These are phyloP conservation scores for Auriscalpium microsporum DNA, from an alignment of 768 basidiomycete genomes.

Conservation along the genomic window DNA sequence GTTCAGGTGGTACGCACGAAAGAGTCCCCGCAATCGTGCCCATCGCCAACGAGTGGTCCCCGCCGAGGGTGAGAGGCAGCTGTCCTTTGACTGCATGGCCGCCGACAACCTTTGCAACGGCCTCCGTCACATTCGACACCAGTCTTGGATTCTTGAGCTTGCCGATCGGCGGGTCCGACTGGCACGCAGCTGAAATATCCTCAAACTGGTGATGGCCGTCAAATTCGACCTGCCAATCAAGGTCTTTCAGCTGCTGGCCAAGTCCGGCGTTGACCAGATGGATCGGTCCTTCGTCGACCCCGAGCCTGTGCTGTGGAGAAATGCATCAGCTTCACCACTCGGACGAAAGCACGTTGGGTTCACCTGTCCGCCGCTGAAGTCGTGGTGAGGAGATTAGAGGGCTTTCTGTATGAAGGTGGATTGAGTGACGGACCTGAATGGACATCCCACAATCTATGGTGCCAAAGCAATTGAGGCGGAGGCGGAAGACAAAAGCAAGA, in stretches of 20 bases:
- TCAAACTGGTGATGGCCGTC: conserved; percentile 88
- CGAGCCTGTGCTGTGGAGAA: conserved; percentile 50
- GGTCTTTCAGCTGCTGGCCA: conserved; percentile 57
- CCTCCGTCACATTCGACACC: conserved; percentile 75
- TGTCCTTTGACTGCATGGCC: conserved; percentile 68
- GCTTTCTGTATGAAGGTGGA: background rate
- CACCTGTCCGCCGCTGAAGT: conserved; percentile 57
- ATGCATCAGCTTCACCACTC: background rate
- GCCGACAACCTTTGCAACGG: conserved; percentile 71
- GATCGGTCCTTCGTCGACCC: conserved; percentile 85
- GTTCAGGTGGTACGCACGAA: conserved; percentile 34
- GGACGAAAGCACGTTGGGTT: conserved; percentile 16
- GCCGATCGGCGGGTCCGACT: conserved; percentile 73
- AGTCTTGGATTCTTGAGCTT: conserved; percentile 85
- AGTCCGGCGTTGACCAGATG: conserved; percentile 85
- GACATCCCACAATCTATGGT: conserved; percentile 82
- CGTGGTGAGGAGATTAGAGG: conserved; percentile 6
- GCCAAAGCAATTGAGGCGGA: conserved; percentile 6
- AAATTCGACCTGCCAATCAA: conserved; percentile 88
- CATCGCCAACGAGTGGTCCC: conserved; percentile 94
- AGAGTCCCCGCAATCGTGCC: conserved; percentile 91
- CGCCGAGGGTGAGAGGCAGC: conserved; percentile 86
- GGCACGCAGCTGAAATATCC: conserved; percentile 41
- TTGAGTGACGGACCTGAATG: conserved; percentile 67
- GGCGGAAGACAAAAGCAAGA: background rate